Evolutionary conservation across 164 flowering plant genomes (phyloP).

Genomic region (Stephania cephalantha): DNA sequence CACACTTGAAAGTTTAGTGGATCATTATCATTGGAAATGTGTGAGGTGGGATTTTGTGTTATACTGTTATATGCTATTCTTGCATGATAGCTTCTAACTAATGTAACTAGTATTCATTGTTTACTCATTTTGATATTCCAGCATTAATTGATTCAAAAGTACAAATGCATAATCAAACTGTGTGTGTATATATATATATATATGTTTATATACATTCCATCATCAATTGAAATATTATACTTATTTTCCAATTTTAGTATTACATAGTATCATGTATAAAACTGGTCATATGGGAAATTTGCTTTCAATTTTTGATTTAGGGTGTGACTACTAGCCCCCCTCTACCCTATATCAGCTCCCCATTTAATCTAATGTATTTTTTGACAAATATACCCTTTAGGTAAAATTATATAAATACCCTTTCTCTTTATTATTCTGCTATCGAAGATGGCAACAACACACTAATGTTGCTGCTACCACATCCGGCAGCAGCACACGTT

Average conservation of each 20-base stretch:
- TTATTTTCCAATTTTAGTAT: background rate
- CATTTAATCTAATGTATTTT: no score
- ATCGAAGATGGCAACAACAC: no score
- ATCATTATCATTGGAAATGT: background rate
- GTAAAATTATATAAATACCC: no score
- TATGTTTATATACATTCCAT: background rate
- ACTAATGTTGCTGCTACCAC: no score
- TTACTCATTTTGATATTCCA: background rate
- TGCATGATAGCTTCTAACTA: background rate
- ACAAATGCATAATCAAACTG: background rate
- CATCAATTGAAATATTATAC: background rate
- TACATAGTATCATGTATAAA: background rate
- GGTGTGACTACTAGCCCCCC: no score
- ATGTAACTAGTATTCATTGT: background rate
- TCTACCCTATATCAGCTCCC: no score
- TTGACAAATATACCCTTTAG: no score
- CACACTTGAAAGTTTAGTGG: background rate
- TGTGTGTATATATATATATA: background rate
- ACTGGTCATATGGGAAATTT: background rate
- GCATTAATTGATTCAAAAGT: background rate
- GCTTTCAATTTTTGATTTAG: background rate
- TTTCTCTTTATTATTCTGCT: no score
- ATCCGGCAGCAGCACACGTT: no score
- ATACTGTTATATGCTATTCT: background rate
- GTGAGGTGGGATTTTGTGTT: background rate